phyloP scores from a whole-genome alignment of 1,284 basidiomycete species.

The Pseudozyma sp. region DNA sequence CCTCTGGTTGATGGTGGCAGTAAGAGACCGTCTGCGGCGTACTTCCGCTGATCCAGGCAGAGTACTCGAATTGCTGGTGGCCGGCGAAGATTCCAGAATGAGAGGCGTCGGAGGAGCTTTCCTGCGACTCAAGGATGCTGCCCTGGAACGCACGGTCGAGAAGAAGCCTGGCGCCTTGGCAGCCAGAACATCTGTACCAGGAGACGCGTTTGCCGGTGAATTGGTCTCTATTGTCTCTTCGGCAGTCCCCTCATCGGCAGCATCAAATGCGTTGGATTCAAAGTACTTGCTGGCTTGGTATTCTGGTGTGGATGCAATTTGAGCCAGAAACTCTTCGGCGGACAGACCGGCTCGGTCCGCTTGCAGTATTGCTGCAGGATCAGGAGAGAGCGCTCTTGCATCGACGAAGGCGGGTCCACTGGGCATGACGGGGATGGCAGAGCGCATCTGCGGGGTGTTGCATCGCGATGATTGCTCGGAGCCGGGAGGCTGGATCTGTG shows the following conservation, averaged over 20 bases:
- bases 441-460: constrained; percentile 37
- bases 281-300: constrained; percentile 43
- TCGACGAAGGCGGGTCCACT: constrained; percentile 36
- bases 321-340: constrained; percentile 39
- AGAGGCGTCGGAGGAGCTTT: constrained; percentile 40
- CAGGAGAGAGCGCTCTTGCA: constrained; percentile 18
- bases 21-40: constrained; percentile 21
- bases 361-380: neutral
- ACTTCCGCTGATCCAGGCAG: constrained; percentile 24
- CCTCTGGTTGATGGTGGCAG: constrained; percentile 19
- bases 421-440: constrained; percentile 45
- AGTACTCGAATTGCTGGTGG: constrained; percentile 23
- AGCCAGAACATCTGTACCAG: constrained; percentile 5
- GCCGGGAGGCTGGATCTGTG: constrained; percentile 1
- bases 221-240: constrained; percentile 2
- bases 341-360: constrained; percentile 16
- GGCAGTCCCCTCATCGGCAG: neutral
- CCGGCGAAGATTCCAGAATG: constrained; percentile 36
- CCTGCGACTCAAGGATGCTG: constrained; percentile 18
- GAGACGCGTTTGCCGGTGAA: constrained; percentile 12
- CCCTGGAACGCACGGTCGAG: constrained; percentile 23
- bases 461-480: constrained; percentile 25
- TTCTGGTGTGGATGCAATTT: constrained; percentile 34
- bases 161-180: constrained; percentile 28
- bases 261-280: constrained; percentile 10